Evolutionary conservation across 768 basidiomycete genomes (phyloP), one percentile per base, ranked within the genome.

Genomic region (Lentinula edodes): DNA sequence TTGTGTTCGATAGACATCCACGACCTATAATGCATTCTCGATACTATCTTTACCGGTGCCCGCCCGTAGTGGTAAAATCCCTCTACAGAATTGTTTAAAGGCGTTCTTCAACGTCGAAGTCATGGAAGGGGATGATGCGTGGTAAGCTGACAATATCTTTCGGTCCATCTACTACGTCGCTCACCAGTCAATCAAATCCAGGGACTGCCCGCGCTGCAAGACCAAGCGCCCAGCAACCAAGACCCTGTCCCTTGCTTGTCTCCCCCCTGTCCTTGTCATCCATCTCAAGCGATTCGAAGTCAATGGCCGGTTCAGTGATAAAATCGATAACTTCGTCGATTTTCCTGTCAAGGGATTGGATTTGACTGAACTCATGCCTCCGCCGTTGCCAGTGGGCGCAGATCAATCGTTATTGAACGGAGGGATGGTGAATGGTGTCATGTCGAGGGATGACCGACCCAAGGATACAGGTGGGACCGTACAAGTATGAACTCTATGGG

Each of bases 151-250:
- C 46, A 18, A 16, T 43, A 28, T 39, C 62, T 5, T 64, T 5
- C 46, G n/a, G 35, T 10, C 36, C 58, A 20, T 41, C 9, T 35
- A 16, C 32, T 12, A 42, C 35, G 51, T 55, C 41, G 7, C 60
- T 38, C 61, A 62, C 43, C 15, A 13, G n/a, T 32, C 20, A 41
- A 6, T 28, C 28, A 28, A 28, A 28, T 2, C 28, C 63, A 96
- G 94, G 95, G 89, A 95, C 73, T 99, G 96, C 70, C 95, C 97
- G 0, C 83, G 86, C 62, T 99, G 96, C 82, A 98, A 95, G 79
- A 78, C 82, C 36, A 85, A 95, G 61, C 87, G 95, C 53, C 85
- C 84, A 62, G 94, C 96, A 10, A 83, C 88, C 20, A 97, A 98
- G 72, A 86, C 82, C 20, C 83, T 99, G 5, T 91, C 94, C 0